Conservation (phyloP, 345 rosid species). For the Rhodamnia rubescens region DNA sequence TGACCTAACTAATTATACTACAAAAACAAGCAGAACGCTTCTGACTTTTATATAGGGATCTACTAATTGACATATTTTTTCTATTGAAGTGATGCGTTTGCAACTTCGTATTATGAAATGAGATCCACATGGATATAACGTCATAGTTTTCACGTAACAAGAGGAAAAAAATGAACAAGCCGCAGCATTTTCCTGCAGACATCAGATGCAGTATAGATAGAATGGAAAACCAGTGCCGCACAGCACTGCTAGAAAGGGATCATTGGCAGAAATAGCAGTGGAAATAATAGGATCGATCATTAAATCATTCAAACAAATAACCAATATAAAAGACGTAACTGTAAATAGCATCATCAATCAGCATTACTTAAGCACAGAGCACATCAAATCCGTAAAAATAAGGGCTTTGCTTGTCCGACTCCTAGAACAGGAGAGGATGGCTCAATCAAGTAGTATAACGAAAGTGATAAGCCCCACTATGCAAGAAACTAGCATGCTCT, state of each 20-base stretch:
- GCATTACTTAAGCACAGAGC: not conserved
- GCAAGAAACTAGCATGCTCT: not conserved
- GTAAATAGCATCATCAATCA: not conserved
- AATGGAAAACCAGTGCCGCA: not conserved
- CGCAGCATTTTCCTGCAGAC: not conserved
- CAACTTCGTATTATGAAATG: not conserved
- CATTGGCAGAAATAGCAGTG: not conserved
- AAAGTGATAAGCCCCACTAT: not conserved
- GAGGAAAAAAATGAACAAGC: not conserved
- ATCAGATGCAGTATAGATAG: not conserved
- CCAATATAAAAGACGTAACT: not conserved
- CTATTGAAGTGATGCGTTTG: not conserved
- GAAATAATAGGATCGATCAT: not conserved
- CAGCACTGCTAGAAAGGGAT: not conserved
- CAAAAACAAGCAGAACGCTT: not conserved
- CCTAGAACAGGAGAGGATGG: not conserved
- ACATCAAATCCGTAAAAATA: not conserved
- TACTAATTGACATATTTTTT: not conserved
- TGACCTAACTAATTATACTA: not conserved
- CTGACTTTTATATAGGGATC: not conserved
- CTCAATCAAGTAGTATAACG: not conserved
- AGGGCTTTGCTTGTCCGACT: not conserved
- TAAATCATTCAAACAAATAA: not conserved
- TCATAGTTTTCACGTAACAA: not conserved
- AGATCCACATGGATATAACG: not conserved